Evolutionary conservation across 345 rosid genomes (phyloP), one percentile per base, ranked within the genome.

Genomic region (Barbarea vulgaris): DNA sequence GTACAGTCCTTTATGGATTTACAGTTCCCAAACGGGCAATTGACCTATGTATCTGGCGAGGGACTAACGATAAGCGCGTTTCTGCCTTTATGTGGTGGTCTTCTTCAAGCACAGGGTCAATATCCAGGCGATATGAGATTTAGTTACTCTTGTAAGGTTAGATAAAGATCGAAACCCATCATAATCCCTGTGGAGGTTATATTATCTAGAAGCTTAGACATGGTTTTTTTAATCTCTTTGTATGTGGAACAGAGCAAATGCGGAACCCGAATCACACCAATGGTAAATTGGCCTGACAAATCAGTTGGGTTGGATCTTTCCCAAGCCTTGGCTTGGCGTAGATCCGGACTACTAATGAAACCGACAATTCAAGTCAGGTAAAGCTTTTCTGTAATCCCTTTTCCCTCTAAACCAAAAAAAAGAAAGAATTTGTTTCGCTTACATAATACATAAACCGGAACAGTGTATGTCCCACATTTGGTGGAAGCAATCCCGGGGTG

Each of bases 71-170:
- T 93, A 27, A 94, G 97, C 79, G 91, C 89, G 51, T 91, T 94
- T 75, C 57, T 90, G 47, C 98, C 97, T 34, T 61, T 90, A n/a
- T 80, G 84, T 66, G 97, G 92, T 0, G 97, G 98, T 63, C 93
- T 94, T 81, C 96, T 94, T 74, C 97, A 94, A 86, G 97, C 93
- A 3, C 92, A 94, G 75, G 98, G 98, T 75, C 96, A 89, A 84
- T 90, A 87, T 85, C 99, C 99, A 9, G 99, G 99, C 24, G 99
- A 91, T 81, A 94, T 94, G 97, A 87, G 92, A 78, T 85, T 84
- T 73, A 95, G 99, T 84, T 95, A 81, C 81, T 92, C 97, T 64
- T 82, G 79, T 77, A 95, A 92, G 97, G 99, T 95, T 36, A 71
- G 69, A 62, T 52, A 27, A 14, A 46, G 25, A 27, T 54, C 8